These are phyloP conservation scores for Coniochaeta sp. DNA, from an alignment of 2,329 filamentous ascomycete genomes.

Conservation along the genomic window DNA sequence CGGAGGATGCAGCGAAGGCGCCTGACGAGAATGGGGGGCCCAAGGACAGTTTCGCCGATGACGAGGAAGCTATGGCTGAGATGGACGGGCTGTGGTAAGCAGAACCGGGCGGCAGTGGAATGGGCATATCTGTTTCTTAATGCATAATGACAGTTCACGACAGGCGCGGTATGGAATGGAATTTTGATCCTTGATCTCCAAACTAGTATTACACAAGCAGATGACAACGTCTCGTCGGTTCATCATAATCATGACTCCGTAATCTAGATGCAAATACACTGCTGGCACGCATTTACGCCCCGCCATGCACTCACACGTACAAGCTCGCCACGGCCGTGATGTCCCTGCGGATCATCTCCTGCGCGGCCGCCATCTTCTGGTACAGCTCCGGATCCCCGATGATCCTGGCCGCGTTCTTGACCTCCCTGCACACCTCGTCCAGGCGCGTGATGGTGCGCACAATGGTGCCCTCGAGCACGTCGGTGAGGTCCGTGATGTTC, in stretches of 20 bases:
- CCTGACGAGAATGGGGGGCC: neutral
- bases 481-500: constrained; percentile 91
- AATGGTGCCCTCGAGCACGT: constrained; percentile 95
- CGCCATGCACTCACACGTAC: constrained; percentile 70
- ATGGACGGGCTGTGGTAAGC: constrained; percentile 48
- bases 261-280: neutral
- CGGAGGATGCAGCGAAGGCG: neutral
- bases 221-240: neutral
- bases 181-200: neutral
- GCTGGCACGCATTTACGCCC: no score
- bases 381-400: constrained; percentile 92
- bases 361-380: constrained; percentile 92
- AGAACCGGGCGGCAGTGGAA: neutral
- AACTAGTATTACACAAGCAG: neutral
- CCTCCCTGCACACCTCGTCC: constrained; percentile 93
- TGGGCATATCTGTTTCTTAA: neutral
- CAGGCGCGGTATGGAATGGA: neutral
- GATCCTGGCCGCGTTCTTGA: constrained; percentile 92
- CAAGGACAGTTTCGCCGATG: constrained; percentile 45
- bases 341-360: constrained; percentile 96
- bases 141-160: neutral
- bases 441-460: constrained; percentile 88
- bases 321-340: constrained; percentile 84
- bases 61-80: constrained; percentile 62
- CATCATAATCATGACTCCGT: neutral